Base-by-base conservation (phyloP, 768 basidiomycete genomes). In the Rhodotorula babjevae region DNA sequence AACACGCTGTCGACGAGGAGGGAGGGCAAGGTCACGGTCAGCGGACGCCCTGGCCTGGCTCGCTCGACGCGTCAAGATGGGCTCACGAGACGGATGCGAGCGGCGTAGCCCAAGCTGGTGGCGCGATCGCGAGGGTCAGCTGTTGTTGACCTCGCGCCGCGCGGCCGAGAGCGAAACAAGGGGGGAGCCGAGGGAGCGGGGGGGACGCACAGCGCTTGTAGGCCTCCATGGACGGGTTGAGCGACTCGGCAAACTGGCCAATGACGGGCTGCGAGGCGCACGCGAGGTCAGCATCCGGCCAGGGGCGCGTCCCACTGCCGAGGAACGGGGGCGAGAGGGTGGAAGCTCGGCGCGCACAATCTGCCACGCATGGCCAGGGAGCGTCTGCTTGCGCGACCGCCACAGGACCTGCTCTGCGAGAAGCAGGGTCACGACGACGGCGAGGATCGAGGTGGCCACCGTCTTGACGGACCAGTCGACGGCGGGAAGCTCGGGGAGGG, bases 181-280 rank as follows among this genome's bases (percentile, higher is more conserved):
- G 36, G 36, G 36, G 36, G 19, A 12, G 29, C 3, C 47, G 31
- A 31, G 44, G 16, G 55, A 31, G 47, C 14, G 44, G 12, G 29
- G 0, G 42, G 16, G 31, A 29, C 75, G 59, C 14, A 76, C 75
- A 73, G n/a, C 69, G 65, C 84, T 89, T 90, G 84, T 99, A 99
- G 55, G 86, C 87, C 80, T 94, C 91, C 86, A 98, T 86, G 11
- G 91, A 89, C 21, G 96, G 96, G 76, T 89, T 87, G 83, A 95
- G 83, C 10, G 92, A 94, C 79, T 97, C 78, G 40, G 89, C 88
- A 77, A 97, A 96, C 82, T 93, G 93, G 68, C 96, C 96, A 67
- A 99, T 97, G 78, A 99, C 78, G n/a, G 96, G 96, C 75, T 76
- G 59, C 93, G 21, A 46, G 23, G 81, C 3, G 23, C 23, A 4